Base-by-base conservation (phyloP, 441 rosid species). In the Bocquillonia castaneifolia region DNA sequence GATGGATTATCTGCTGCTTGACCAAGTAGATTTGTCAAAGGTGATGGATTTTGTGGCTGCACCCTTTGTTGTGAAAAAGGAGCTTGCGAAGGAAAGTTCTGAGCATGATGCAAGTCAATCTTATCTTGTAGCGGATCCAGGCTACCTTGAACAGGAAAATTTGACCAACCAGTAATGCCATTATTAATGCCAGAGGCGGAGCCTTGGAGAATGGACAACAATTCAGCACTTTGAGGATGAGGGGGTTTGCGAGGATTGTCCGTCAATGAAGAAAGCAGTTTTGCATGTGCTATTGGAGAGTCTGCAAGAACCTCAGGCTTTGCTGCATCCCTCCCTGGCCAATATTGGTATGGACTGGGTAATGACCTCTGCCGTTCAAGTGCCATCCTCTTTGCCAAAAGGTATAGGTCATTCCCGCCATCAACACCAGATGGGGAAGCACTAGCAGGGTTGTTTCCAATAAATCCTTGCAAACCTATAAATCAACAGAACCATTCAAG, bases 321-420 rank as follows among this genome's bases (percentile, higher is more conserved):
- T 62, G 84, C 77, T 67, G 82, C 81, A 78, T 95, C 98, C 74
- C 88, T 80, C 55, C 91, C 96, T 2, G 85, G 82, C 98, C 94
- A 88, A 79, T 78, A 80, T 17, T 86, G 77, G 78, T 85, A 83
- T 5, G 82, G 74, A 81, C 74, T 79, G 8, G 91, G 77, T 45
- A 84, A 59, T 57, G 92, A 74, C 75, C 84, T 84, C 79, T 92
- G 97, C 62, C 79, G 85, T 69, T 95, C 99, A 67, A 90, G 88
- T 34, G 90, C 77, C 85, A 88, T 53, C 86, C 84, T 86, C 81
- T 87, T 80, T 40, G 90, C 90, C 84, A 92, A 78, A 58, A 86
- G 89, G 78, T 84, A 83, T 54, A 86, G 64, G 57, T 88, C 88
- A 74, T 76, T 84, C 51, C 82, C 93, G 79, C 83, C 74, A 75